phyloP scores from a whole-genome alignment of 106 monocot species.

The Dendrobium catenatum region DNA sequence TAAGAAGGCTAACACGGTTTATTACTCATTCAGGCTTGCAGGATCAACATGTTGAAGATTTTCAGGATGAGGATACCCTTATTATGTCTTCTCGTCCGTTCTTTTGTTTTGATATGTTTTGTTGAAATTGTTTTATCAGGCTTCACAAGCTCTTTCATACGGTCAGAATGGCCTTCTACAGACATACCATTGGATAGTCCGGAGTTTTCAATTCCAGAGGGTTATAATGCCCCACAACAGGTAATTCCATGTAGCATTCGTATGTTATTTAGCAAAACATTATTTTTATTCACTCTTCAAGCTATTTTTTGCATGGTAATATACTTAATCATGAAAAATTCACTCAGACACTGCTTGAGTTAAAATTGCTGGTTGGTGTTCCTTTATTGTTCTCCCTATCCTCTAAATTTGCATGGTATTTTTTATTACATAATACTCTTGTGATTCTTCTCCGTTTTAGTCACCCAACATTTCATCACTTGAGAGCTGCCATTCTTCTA shows the following conservation, averaged over 20 bases:
- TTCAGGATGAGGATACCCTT: not conserved
- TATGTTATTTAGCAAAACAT: not conserved
- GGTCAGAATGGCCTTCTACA: constrained; percentile 66
- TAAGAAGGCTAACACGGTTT: not conserved
- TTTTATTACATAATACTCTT: not conserved
- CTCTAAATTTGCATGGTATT: not conserved
- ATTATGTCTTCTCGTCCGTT: constrained; percentile 23
- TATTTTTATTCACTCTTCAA: not conserved
- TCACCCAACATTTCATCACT: not conserved
- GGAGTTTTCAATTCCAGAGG: constrained; percentile 72
- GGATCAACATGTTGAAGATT: constrained; percentile 1
- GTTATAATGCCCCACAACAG: constrained; percentile 85
- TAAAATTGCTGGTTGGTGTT: not conserved
- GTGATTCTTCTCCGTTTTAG: not conserved
- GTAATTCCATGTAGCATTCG: constrained; percentile 20
- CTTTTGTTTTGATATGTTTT: constrained; percentile 31
- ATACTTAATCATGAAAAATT: not conserved
- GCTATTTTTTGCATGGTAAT: not conserved
- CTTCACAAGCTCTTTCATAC: constrained; percentile 66
- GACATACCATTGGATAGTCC: constrained; percentile 90
- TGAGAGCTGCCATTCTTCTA: not conserved
- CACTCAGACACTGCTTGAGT: not conserved
- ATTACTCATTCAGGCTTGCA: not conserved
- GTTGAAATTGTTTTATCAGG: constrained; percentile 36
- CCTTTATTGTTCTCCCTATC: not conserved